Conservation (phyloP, 805 yeast genomes). For the Wickerhamomyces kurtzmanii region DNA sequence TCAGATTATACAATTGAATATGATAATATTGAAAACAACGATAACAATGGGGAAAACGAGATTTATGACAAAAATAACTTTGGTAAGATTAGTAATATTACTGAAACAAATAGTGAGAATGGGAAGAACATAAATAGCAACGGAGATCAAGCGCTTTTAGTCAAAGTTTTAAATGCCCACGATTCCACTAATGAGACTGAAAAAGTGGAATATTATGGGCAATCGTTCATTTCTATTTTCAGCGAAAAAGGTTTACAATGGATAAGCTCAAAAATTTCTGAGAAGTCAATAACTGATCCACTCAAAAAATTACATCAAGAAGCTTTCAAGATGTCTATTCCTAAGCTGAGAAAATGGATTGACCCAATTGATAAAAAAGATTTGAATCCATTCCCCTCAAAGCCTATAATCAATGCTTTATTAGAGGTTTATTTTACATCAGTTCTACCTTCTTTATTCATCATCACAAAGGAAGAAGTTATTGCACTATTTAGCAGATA, state of each 20-base stretch:
- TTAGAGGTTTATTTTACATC: constrained; percentile 6
- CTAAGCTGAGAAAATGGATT: constrained; percentile 19
- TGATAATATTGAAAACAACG: background rate
- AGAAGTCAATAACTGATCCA: constrained; percentile 8
- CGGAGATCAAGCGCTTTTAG: constrained; percentile 4
- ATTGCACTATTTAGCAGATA: constrained; percentile 10
- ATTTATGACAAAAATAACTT: constrained; percentile 10
- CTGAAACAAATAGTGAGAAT: constrained; percentile 1
- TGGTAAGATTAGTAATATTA: background rate
- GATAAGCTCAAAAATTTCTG: constrained; percentile 18
- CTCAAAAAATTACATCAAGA: constrained; percentile 14
- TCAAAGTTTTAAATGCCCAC: constrained; percentile 1
- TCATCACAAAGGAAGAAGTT: constrained; percentile 8
- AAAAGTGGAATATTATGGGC: constrained; percentile 12
- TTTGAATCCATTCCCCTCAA: constrained; percentile 21
- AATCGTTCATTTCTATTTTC: constrained; percentile 24
- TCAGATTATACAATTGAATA: background rate
- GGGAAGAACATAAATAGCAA: constrained; percentile 1
- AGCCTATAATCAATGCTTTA: constrained; percentile 11
- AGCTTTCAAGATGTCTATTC: constrained; percentile 10
- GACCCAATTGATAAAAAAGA: constrained; percentile 20
- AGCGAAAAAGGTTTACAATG: constrained; percentile 30
- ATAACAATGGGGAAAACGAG: constrained; percentile 9
- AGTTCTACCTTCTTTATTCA: constrained; percentile 3
- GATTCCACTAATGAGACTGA: background rate